Percentiles rank a stretch among this genome's conserved stretches.
Conservation (phyloP, 495 filamentous ascomycete genomes). For the Penicillium arizonense region DNA sequence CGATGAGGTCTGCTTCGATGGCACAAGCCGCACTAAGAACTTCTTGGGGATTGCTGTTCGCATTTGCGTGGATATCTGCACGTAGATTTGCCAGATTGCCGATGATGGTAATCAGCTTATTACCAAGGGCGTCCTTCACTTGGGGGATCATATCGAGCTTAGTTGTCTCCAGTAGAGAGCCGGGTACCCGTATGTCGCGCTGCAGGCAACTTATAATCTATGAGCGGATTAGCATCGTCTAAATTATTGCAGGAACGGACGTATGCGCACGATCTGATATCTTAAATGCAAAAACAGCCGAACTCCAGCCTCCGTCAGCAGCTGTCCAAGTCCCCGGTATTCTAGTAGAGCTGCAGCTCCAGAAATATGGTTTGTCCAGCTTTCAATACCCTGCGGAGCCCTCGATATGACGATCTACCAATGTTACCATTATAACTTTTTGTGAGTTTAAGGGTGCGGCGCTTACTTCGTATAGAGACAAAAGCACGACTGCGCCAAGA, state of each 20-base stretch:
- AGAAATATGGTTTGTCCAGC: slow-evolving; percentile 5
- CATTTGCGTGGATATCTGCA: background rate
- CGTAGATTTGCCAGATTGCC: slow-evolving; percentile 4
- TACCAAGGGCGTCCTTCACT: slow-evolving; percentile 1
- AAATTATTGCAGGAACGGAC: background rate
- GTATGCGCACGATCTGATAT: slow-evolving; percentile 1
- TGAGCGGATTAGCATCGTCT: background rate
- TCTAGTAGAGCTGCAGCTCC: slow-evolving; percentile 4
- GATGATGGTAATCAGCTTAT: background rate
- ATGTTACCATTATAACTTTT: background rate
- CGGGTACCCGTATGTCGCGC: slow-evolving; percentile 1
- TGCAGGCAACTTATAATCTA: slow-evolving; percentile 4
- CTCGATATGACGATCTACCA: background rate
- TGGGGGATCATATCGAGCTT: slow-evolving; percentile 1
- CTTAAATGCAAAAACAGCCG: slow-evolving; percentile 3
- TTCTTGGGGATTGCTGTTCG: background rate
- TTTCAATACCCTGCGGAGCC: background rate
- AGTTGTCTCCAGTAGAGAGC: background rate
- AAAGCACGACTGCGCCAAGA: slow-evolving; percentile 17
- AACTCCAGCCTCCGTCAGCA: background rate
- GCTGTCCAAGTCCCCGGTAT: background rate
- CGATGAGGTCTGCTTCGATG: slow-evolving; percentile 1
- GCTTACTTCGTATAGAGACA: slow-evolving; percentile 24
- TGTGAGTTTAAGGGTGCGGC: background rate
- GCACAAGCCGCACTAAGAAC: background rate